Evolutionary conservation across 176 grass and related monocot species (phyloP), one percentile per base, ranked within the genome.

Genomic region (Cymbopogon citratus): DNA sequence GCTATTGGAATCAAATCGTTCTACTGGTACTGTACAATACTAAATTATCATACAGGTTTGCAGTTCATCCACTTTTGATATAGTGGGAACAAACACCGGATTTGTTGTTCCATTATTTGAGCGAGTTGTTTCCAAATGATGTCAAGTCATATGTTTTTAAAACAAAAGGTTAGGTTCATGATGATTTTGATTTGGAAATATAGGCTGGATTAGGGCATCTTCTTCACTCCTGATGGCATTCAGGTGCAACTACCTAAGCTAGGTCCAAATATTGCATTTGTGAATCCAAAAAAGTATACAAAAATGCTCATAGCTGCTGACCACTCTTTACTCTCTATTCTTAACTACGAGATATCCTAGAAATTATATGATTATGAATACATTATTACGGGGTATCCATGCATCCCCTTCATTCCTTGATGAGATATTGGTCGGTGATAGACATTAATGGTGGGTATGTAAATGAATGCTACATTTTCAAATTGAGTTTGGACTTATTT

Each of bases 131-230:
- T 60, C 48, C 23, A 27, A 87, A 70, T 78, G 12, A 83, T 82
- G 66, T 45, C 66, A 67, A 65, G 3, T n/a, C 45, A 66, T 41
- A 51, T 76, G 16, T n/a, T 28, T 81, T 57, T 59, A 6, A 7
- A 46, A 66, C 12, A 66, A 67, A 71, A 23, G 13, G 43, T 78
- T 78, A 77, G 66, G 46, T 73, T 54, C 78, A 67, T 31, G 19
- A 46, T 74, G 15, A 61, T 67, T 61, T 83, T 24, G 18, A 29
- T 71, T 81, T 43, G 15, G 72, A 66, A 72, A 73, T 65, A 31
- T 65, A 5, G 56, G 43, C 85, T 66, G 59, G 57, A 67, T 78
- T 89, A 82, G 83, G 67, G 57, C 67, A 73, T 63, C 66, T 78
- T 73, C 66, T 45, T 65, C 65, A 45, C 35, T 60, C 45, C 31